phyloP scores from a whole-genome alignment of 2,329 filamentous ascomycete genomes.

The Aspergillus pseudonomiae region DNA sequence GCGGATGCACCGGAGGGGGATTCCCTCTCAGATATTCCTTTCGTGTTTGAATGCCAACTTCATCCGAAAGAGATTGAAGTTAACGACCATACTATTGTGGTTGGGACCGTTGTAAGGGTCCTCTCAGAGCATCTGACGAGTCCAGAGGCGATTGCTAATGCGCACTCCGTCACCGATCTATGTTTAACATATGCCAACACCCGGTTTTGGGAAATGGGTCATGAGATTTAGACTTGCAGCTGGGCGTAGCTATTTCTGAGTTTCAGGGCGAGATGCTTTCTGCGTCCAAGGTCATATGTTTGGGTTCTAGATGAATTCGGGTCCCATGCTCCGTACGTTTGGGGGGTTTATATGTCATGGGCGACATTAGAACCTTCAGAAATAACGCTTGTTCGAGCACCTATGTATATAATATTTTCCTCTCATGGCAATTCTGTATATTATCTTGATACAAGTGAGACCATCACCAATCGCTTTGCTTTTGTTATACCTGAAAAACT shows the following conservation, averaged over 20 bases:
- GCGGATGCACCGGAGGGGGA: neutral
- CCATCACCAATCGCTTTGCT: neutral
- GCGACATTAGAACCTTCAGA: too few species aligned
- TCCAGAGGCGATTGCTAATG: neutral
- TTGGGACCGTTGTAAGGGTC: constrained; percentile 40
- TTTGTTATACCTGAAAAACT: neutral
- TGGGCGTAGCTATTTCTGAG: neutral
- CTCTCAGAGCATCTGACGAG: constrained; percentile 20
- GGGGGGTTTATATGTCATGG: neutral
- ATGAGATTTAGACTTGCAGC: constrained; percentile 24
- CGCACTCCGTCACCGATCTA: constrained; percentile 22
- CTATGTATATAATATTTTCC: neutral
- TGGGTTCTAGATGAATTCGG: neutral
- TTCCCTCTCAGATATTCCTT: constrained; percentile 36
- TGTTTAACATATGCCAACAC: constrained; percentile 49
- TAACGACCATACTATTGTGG: constrained; percentile 45
- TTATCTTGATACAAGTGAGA: neutral
- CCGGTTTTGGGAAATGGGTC: constrained; percentile 46
- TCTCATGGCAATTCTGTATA: neutral
- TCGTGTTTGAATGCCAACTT: constrained; percentile 44
- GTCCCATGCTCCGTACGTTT: neutral
- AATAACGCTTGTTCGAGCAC: neutral
- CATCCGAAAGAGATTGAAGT: constrained; percentile 41
- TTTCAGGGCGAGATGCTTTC: neutral
- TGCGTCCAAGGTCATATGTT: neutral